A percentile compares a stretch with the other conserved stretches of the same genome.
Conservation (phyloP, 2,329 filamentous ascomycete species). For the Epichloe bromicola region DNA sequence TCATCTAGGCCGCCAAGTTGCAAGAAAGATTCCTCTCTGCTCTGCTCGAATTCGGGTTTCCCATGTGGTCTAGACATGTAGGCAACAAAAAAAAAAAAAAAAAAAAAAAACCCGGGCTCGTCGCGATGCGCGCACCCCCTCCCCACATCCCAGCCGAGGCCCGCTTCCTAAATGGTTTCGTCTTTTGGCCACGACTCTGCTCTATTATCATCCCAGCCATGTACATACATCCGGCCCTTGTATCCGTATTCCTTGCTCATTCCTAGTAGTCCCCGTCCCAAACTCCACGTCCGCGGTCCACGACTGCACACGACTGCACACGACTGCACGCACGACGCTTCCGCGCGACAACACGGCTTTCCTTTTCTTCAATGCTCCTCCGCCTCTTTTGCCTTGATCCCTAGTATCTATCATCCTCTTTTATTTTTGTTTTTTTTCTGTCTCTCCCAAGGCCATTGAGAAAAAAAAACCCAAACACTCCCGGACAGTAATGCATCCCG, state of each 20-base stretch:
- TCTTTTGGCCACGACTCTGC: neutral
- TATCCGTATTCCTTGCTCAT: conserved; percentile 5
- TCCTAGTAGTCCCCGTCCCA: neutral
- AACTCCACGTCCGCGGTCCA: conserved; percentile 5
- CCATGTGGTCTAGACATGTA: too few species aligned
- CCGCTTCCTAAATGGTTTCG: neutral
- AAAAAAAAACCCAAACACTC: too few species aligned
- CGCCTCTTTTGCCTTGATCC: neutral
- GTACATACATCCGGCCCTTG: neutral
- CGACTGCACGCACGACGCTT: conserved; percentile 1
- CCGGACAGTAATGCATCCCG: conserved; percentile 7
- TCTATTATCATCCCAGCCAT: neutral
- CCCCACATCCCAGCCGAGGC: neutral
- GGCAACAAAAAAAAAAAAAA: too few species aligned
- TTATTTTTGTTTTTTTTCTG: neutral
- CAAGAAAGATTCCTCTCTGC: too few species aligned
- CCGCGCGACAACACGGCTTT: conserved; percentile 7
- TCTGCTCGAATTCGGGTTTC: neutral
- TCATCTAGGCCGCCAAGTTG: too few species aligned
- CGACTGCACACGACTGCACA: neutral
- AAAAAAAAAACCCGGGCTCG: neutral
- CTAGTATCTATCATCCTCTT: neutral
- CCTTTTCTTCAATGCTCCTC: neutral
- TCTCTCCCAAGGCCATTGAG: neutral
- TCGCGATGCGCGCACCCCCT: neutral